Conservation (phyloP, 305 asterid species). For the Fraxinus greggii region DNA sequence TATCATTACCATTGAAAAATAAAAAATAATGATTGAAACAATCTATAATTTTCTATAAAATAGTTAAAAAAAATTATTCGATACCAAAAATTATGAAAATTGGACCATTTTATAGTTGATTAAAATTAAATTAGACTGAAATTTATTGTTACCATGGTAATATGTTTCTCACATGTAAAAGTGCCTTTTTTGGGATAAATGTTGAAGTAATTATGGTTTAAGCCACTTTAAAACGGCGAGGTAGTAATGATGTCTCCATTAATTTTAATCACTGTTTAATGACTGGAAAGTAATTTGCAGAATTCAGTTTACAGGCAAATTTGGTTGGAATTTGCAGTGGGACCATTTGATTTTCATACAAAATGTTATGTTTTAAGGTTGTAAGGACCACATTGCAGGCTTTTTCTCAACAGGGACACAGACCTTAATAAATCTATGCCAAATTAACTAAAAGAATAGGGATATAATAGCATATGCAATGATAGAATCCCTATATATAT, state of each 20-base stretch:
- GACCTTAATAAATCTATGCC: background rate
- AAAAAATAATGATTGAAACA: too few species aligned
- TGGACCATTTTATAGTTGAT: background rate
- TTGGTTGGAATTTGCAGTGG: slow-evolving; percentile 31
- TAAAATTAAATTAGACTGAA: background rate
- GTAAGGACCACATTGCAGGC: slow-evolving; percentile 41
- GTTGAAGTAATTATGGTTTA: slow-evolving; percentile 34
- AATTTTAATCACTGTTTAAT: slow-evolving; percentile 14
- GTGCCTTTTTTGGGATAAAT: slow-evolving; percentile 8
- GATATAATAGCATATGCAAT: background rate
- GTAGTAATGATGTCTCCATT: slow-evolving; percentile 41
- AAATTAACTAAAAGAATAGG: background rate
- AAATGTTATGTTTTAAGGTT: slow-evolving; percentile 11
- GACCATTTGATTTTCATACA: slow-evolving; percentile 16
- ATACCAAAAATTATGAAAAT: background rate
- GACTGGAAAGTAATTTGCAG: slow-evolving; percentile 13
- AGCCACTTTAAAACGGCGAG: slow-evolving; percentile 28
- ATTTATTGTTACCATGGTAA: background rate
- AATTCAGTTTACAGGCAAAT: slow-evolving; percentile 24
- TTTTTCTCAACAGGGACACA: background rate
- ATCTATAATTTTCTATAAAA: too few species aligned
- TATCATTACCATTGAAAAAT: too few species aligned
- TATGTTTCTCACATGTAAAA: slow-evolving; percentile 1
- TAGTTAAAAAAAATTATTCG: too few species aligned
- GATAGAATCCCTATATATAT: background rate